phyloP scores from a whole-genome alignment of 306 rosid species.

The Fragaria ananassa region DNA sequence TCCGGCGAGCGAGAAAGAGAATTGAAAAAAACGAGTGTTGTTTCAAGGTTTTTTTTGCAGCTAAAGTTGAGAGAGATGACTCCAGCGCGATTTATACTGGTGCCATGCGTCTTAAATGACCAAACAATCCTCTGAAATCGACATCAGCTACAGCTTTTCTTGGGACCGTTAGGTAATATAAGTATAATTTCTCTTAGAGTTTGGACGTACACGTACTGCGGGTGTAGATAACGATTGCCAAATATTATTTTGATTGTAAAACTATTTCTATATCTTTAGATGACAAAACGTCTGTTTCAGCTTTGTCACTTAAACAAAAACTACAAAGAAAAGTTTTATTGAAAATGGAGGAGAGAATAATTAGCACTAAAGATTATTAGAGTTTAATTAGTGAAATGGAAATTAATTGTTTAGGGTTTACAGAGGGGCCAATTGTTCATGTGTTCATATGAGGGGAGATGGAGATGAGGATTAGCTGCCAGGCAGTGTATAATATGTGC shows the following conservation, averaged over 20 bases:
- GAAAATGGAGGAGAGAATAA: background rate
- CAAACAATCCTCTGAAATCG: conserved; percentile 18
- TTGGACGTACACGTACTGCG: background rate
- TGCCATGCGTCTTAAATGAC: background rate
- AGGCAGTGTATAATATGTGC: conserved; percentile 13
- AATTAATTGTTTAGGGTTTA: background rate
- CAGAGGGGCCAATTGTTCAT: background rate
- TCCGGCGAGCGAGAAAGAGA: conserved; percentile 31
- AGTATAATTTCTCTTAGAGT: background rate
- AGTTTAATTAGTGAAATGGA: background rate
- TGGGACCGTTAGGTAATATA: background rate
- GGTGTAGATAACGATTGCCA: conserved; percentile 1
- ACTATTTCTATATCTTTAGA: background rate
- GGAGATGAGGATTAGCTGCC: conserved; percentile 9
- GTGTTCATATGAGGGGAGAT: background rate
- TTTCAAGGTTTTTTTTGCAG: conserved; percentile 40
- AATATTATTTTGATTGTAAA: background rate
- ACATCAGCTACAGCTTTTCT: background rate
- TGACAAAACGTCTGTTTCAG: conserved; percentile 7
- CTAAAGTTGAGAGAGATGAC: conserved; percentile 46
- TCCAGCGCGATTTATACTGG: conserved; percentile 36
- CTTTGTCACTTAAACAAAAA: background rate
- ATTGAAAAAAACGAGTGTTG: conserved; percentile 3
- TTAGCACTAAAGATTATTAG: no score
- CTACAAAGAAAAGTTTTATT: background rate